Conservation (phyloP, 805 yeast genomes). For the Saturnispora bothae region DNA sequence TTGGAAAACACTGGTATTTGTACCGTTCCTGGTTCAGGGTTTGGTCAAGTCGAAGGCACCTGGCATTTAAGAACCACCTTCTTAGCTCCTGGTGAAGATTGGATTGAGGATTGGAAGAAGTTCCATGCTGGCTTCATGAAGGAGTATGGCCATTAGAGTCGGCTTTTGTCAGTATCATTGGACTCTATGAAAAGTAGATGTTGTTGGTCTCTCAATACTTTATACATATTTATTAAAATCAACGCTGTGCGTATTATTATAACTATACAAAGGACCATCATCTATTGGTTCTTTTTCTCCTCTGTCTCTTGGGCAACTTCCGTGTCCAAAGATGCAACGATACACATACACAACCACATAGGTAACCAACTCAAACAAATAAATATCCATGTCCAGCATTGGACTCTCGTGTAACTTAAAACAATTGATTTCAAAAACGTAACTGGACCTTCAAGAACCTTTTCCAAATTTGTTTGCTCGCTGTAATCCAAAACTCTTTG, state of each 20-base stretch:
- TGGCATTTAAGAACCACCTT: conserved; percentile 94
- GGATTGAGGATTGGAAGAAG: conserved; percentile 67
- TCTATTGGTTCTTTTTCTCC: conserved; percentile 10
- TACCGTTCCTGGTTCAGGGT: conserved; percentile 95
- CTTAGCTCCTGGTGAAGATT: conserved; percentile 87
- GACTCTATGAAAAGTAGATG: too few relatives aligned
- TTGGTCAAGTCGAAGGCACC: conserved; percentile 86
- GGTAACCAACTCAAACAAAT: conserved; percentile 74
- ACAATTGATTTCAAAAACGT: conserved; percentile 42
- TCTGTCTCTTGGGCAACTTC: conserved; percentile 8
- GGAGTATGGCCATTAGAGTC: conserved; percentile 30
- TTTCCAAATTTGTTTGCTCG: conserved; percentile 9
- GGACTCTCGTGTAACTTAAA: conserved; percentile 55
- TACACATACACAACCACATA: conserved; percentile 44
- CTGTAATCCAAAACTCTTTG: conserved; percentile 12
- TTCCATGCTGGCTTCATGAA: conserved; percentile 70
- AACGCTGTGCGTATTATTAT: too few relatives aligned
- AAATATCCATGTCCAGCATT: conserved; percentile 81
- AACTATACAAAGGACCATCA: too few relatives aligned
- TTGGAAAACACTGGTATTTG: conserved; percentile 89
- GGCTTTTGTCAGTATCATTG: too few relatives aligned
- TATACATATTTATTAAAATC: too few relatives aligned
- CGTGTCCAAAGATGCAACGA: conserved; percentile 20
- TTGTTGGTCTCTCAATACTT: too few relatives aligned
- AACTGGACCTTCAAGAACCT: conserved; percentile 25